Base-by-base conservation (phyloP, 1,139 yeast species). In the Pichia sp. region DNA sequence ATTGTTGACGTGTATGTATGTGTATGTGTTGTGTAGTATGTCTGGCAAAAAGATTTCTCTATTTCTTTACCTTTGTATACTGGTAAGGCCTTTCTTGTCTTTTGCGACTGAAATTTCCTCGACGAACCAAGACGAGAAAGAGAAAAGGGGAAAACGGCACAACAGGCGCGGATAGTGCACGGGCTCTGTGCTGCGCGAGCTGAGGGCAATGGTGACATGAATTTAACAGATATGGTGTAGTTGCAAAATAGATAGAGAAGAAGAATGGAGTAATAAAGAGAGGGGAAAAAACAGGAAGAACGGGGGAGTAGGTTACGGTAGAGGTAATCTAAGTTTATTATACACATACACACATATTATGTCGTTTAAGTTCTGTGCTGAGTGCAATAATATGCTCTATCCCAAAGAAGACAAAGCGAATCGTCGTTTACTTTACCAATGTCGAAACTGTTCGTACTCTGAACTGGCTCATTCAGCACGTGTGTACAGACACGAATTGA, bases 331-430 rank as follows among this genome's bases (percentile, higher is more conserved):
- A n/a, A n/a, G n/a, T n/a, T n/a, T n/a, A n/a, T n/a, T n/a, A n/a
- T n/a, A n/a, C n/a, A n/a, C n/a, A n/a, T n/a, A n/a, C n/a, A n/a
- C 40, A 55, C 28, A 13, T n/a, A 16, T 19, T 25, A 86, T 84
- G 95, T 85, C 95, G 34, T 88, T 88, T 65, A 76, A 94, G 61
- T 88, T 88, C 68, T 88, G 96, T 63, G 82, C 91, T 52, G 94
- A 86, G 60, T 88, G 83, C 75, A 93, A 93, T 72, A 93, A 93
- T 61, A 89, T 91, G 98, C 76, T 91, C 66, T 93, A 91, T 62
- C 98, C 99, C n/a, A 80, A 86, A 54, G 98, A 93, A 67, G 98
- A 93, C 62, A 85, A 84, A 59, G 78, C 71, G 44, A 70, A 74
- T 45, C 70, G 72, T 53, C 68, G 94, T 52, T 72, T 91, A 47